phyloP scores from a whole-genome alignment of 2,329 filamentous ascomycete genomes.

The Cladosporium cucumerinum region DNA sequence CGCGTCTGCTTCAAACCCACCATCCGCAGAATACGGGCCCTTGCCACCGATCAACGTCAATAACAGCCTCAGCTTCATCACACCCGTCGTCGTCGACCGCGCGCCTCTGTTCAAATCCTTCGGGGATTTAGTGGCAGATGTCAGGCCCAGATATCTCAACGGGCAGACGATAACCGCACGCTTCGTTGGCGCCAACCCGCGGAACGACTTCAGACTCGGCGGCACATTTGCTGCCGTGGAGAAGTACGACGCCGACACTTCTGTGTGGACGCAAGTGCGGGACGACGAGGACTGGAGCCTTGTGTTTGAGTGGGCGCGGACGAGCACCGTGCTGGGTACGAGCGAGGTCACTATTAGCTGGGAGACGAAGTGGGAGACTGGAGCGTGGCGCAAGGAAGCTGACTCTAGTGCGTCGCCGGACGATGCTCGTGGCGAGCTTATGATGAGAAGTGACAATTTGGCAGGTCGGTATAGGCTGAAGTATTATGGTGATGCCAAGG shows the following conservation, averaged over 20 bases:
- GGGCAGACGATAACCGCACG: constrained; percentile 63
- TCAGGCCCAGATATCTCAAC: constrained; percentile 49
- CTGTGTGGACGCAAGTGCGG: constrained; percentile 62
- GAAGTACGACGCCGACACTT: constrained; percentile 46
- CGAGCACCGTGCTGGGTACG: constrained; percentile 64
- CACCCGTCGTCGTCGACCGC: constrained; percentile 71
- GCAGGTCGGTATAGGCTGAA: constrained; percentile 70
- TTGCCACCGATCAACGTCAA: constrained; percentile 75
- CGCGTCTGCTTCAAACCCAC: constrained; percentile 35
- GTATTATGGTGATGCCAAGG: constrained; percentile 84
- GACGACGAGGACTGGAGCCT: constrained; percentile 81
- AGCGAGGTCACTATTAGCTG: constrained; percentile 78
- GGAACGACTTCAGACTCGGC: constrained; percentile 80
- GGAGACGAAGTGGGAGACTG: constrained; percentile 62
- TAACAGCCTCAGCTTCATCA: constrained; percentile 74
- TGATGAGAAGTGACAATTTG: constrained; percentile 31
- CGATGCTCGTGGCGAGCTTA: constrained; percentile 23
- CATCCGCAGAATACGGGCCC: constrained; percentile 47
- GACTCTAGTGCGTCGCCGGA: constrained; percentile 36
- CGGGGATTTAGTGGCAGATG: constrained; percentile 60
- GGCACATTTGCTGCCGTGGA: constrained; percentile 77
- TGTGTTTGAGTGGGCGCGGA: constrained; percentile 75
- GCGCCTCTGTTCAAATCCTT: constrained; percentile 64
- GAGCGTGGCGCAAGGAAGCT: constrained; percentile 21
- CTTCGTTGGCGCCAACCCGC: constrained; percentile 84